phyloP scores from a whole-genome alignment of 1,139 yeast species.

The Sugiyamaella novakii region DNA sequence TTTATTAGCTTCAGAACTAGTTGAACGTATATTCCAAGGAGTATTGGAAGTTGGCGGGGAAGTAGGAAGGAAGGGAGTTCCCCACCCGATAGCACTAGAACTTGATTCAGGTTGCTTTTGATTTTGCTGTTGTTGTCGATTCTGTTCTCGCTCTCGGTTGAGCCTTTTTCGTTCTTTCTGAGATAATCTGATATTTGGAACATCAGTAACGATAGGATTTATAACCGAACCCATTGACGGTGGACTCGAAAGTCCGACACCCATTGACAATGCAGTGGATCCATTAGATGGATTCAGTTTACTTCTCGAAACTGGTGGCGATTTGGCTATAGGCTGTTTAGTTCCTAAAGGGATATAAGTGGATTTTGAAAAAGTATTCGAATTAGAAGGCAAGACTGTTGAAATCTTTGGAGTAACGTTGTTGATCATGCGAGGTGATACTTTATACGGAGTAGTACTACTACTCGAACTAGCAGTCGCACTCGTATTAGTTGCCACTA shows the following conservation, averaged over 20 bases:
- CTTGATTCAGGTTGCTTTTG: slow-evolving; percentile 1
- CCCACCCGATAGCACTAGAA: slow-evolving; percentile 8
- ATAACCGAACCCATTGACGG: background rate
- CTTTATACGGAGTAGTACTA: slow-evolving; percentile 2
- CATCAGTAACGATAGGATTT: slow-evolving; percentile 21
- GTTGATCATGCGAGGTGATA: background rate
- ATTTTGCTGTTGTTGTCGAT: slow-evolving; percentile 12
- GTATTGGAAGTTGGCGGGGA: background rate
- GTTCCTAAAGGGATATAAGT: slow-evolving; percentile 10
- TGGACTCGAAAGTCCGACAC: background rate
- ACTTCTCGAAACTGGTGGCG: slow-evolving; percentile 19
- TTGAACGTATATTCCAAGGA: slow-evolving; percentile 14
- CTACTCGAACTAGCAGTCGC: background rate
- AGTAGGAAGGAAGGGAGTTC: slow-evolving; percentile 8
- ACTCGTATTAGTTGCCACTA: background rate
- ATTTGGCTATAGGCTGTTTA: slow-evolving; percentile 17
- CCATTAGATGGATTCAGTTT: slow-evolving; percentile 16
- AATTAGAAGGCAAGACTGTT: background rate
- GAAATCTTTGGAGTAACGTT: background rate
- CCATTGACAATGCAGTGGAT: background rate
- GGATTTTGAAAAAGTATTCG: background rate
- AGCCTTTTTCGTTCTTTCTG: slow-evolving; percentile 56
- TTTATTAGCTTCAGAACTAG: background rate
- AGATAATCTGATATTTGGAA: slow-evolving; percentile 42
- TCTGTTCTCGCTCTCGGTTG: slow-evolving; percentile 32